Percentiles rank a stretch among this genome's conserved stretches.
These are phyloP conservation scores for Fraxinus xanthoxyloides DNA, from an alignment of 305 asterid genomes.

Conservation along the genomic window DNA sequence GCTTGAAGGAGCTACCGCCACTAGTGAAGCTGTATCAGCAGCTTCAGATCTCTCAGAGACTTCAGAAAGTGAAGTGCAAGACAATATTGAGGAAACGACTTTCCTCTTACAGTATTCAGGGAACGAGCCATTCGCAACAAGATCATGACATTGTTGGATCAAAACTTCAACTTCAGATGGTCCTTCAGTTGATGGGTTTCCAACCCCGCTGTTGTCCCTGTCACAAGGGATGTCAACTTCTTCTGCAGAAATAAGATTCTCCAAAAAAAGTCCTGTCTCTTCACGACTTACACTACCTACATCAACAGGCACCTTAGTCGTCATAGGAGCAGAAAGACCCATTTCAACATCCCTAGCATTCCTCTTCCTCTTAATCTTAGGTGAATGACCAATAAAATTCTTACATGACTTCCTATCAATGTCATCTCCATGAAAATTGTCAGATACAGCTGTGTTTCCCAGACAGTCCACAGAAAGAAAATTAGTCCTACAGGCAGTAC, in stretches of 20 bases:
- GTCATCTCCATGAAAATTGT: constrained; percentile 19
- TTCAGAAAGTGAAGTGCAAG: constrained; percentile 28
- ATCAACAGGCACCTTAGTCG: constrained; percentile 15
- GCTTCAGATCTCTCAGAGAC: constrained; percentile 21
- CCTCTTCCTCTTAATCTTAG: constrained; percentile 43
- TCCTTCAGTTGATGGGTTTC: constrained; percentile 22
- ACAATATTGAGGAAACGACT: constrained; percentile 34
- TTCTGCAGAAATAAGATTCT: constrained; percentile 32
- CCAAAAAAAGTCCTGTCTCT: constrained; percentile 20
- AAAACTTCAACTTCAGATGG: constrained; percentile 31
- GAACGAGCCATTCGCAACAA: constrained; percentile 28
- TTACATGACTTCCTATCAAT: constrained; percentile 17
- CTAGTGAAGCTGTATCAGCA: not conserved
- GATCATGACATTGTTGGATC: constrained; percentile 26
- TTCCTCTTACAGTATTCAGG: constrained; percentile 39
- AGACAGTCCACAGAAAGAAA: constrained; percentile 23
- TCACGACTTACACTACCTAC: constrained; percentile 25
- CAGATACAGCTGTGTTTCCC: constrained; percentile 24
- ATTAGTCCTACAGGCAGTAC: constrained; percentile 21
- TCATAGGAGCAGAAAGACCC: constrained; percentile 25
- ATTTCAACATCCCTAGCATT: constrained; percentile 36
- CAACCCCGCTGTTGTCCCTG: constrained; percentile 28
- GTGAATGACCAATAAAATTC: constrained; percentile 28
- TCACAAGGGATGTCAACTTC: constrained; percentile 30
- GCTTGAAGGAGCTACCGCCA: not conserved